Evolutionary conservation across 176 grass and related monocot genomes (phyloP).

Genomic region (maize (Zea mays)): DNA sequence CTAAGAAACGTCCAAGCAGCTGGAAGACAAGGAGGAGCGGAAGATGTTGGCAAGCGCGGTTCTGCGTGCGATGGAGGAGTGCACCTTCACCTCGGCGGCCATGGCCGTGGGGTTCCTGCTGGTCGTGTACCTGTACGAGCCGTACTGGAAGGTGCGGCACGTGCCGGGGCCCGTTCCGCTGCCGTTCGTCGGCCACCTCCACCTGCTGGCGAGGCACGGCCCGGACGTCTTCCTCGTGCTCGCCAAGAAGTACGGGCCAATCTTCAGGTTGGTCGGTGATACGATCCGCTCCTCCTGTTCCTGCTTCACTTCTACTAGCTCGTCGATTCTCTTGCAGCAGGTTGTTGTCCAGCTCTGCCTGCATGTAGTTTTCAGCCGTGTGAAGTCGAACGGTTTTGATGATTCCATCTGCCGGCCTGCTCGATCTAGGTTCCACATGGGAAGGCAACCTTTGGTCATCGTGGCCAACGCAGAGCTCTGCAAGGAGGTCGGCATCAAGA

Average conservation of each 20-base stretch:
- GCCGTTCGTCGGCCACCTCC: conserved; percentile 58
- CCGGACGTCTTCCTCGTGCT: conserved; percentile 10
- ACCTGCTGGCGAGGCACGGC: conserved; percentile 52
- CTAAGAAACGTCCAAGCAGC: too few species aligned
- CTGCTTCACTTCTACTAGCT: too few species aligned
- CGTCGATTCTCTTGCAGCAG: too few species aligned
- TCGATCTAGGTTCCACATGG: conserved; percentile 45
- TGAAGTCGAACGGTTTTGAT: background rate
- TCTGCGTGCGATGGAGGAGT: too few species aligned
- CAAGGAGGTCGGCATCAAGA: conserved; percentile 50
- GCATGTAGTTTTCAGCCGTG: too few species aligned
- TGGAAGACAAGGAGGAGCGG: too few species aligned
- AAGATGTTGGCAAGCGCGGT: too few species aligned
- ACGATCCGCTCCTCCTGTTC: background rate
- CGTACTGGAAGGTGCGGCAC: conserved; percentile 45
- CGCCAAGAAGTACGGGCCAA: conserved; percentile 41
- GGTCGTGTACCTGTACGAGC: conserved; percentile 41
- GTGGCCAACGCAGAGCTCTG: conserved; percentile 39
- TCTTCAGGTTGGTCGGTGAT: conserved; percentile 18
- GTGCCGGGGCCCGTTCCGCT: conserved; percentile 39
- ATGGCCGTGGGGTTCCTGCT: conserved; percentile 20
- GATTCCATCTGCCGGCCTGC: background rate
- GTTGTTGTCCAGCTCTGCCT: too few species aligned
- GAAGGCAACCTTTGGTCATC: conserved; percentile 41
- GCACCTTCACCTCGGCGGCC: background rate